Conservation (phyloP, 495 filamentous ascomycete genomes). For the Penicillium parvum region DNA sequence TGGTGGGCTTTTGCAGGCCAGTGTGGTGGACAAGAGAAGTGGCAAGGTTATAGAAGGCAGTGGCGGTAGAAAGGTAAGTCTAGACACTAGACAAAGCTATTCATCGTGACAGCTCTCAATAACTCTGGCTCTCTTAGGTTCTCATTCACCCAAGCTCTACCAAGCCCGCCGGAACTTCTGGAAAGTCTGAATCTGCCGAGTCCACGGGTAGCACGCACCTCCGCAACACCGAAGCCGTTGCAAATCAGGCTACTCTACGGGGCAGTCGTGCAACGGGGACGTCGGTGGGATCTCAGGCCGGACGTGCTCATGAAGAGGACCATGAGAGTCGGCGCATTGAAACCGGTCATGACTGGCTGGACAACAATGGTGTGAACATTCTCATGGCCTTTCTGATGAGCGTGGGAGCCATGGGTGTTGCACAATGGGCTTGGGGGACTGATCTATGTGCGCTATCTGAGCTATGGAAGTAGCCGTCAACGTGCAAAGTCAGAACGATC, state of each 20-base stretch:
- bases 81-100: too few species aligned
- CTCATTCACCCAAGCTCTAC: slow-evolving; percentile 35
- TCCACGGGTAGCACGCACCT: slow-evolving; percentile 11
- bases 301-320: slow-evolving; percentile 25
- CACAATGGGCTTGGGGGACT: slow-evolving; percentile 39
- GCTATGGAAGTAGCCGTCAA: slow-evolving; percentile 6
- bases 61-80: slow-evolving; percentile 69
- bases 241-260: slow-evolving; percentile 32
- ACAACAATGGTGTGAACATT: slow-evolving; percentile 93
- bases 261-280: slow-evolving; percentile 17
- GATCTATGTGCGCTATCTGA: slow-evolving; percentile 19
- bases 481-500: background rate
- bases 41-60: slow-evolving; percentile 88
- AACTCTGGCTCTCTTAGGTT: slow-evolving; percentile 25
- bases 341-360: slow-evolving; percentile 70
- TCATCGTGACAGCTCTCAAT: too few species aligned
- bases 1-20: slow-evolving; percentile 80
- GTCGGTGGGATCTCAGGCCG: slow-evolving; percentile 9
- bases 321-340: slow-evolving; percentile 68
- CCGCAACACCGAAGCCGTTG: slow-evolving; percentile 27
- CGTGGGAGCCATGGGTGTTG: slow-evolving; percentile 65
- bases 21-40: slow-evolving; percentile 74
- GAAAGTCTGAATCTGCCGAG: background rate
- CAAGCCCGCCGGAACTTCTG: slow-evolving; percentile 4
- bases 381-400: slow-evolving; percentile 84